These are phyloP conservation scores for Inonotus obliquus DNA, from an alignment of 1,284 basidiomycete species.

Conservation along the genomic window DNA sequence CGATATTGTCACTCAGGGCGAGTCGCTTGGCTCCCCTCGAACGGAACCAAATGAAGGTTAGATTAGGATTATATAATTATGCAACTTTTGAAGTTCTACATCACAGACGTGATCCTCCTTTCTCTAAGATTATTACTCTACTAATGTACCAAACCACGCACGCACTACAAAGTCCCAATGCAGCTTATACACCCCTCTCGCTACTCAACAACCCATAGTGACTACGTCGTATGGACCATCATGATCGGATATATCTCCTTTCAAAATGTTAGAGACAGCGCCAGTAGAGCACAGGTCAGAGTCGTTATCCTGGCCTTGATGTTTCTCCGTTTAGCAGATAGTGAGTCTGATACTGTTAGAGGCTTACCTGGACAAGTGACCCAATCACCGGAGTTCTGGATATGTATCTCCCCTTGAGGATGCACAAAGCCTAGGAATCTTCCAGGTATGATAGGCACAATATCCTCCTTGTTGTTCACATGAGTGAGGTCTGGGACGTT, in stretches of 20 bases:
- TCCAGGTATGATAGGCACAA: slow-evolving; percentile 30
- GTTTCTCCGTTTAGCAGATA: not conserved
- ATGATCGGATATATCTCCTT: slow-evolving; percentile 19
- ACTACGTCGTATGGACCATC: slow-evolving; percentile 24
- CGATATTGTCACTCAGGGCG: no score
- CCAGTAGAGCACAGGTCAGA: slow-evolving; percentile 18
- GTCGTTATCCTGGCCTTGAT: slow-evolving; percentile 19
- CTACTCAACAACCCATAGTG: slow-evolving; percentile 20
- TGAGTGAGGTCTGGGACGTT: slow-evolving; percentile 23
- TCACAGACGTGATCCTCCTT: no score
- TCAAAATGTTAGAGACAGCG: slow-evolving; percentile 20
- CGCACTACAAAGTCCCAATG: not conserved
- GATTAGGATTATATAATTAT: no score
- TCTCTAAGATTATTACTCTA: no score
- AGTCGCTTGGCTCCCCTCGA: no score
- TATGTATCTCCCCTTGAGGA: slow-evolving; percentile 29
- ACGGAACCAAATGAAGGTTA: no score
- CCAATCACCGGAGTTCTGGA: slow-evolving; percentile 22
- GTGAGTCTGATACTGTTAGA: not conserved
- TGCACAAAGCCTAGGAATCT: slow-evolving; percentile 29
- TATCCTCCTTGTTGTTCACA: slow-evolving; percentile 29
- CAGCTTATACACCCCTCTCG: not conserved
- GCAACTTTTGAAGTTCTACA: no score
- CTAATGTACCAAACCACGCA: not conserved
- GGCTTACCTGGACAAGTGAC: slow-evolving; percentile 23